These are phyloP conservation scores for Auriscalpium microsporum DNA, from an alignment of 768 basidiomycete genomes.

Conservation along the genomic window DNA sequence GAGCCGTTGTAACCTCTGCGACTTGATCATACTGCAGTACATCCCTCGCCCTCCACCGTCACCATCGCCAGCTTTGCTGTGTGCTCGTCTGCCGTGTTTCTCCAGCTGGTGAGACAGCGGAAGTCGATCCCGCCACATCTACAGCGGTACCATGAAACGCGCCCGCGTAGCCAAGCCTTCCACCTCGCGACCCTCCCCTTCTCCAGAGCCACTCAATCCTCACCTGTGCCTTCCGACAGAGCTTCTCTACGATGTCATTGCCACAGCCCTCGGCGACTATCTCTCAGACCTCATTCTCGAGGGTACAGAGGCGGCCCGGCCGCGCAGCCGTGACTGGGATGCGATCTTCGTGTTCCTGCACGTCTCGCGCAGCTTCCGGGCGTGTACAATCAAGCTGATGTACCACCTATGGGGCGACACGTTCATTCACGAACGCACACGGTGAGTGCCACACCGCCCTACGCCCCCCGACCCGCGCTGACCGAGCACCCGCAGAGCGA, in stretches of 20 bases:
- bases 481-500: neutral
- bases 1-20: too few species aligned
- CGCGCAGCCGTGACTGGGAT: neutral
- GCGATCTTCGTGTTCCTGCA: conserved; percentile 7
- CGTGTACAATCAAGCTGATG: conserved; percentile 9
- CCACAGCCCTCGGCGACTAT: conserved; percentile 8
- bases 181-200: neutral
- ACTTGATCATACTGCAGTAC: too few species aligned
- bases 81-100: too few species aligned
- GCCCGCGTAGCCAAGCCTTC: too few species aligned
- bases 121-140: too few species aligned
- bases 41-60: too few species aligned
- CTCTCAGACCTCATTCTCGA: conserved; percentile 7
- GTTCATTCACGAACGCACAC: conserved; percentile 9
- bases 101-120: too few species aligned
- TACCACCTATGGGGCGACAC: conserved; percentile 14
- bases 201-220: neutral
- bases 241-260: conserved; percentile 7
- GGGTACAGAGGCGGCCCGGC: neutral
- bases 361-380: conserved; percentile 9
- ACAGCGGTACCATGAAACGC: neutral
- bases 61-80: too few species aligned
- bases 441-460: neutral
- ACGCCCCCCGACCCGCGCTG: too few species aligned
- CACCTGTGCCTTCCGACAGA: conserved; percentile 6